Conservation (phyloP, 2,329 filamentous ascomycete genomes). For the Pseudocercospora crystallina region DNA sequence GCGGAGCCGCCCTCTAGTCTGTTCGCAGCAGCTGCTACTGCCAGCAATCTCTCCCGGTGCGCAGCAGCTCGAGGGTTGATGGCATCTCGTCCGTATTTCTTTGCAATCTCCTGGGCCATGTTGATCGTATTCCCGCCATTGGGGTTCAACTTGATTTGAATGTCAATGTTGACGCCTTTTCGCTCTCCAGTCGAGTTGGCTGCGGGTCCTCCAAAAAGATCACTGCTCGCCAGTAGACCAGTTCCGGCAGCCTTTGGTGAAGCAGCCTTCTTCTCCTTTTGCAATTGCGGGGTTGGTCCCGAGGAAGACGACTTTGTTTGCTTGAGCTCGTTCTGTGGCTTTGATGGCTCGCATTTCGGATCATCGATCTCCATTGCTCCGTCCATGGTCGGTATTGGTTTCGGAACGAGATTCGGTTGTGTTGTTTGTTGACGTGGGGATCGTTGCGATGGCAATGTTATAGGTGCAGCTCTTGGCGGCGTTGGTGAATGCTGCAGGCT, state of each 20-base stretch:
- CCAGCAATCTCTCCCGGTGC: constrained; percentile 80
- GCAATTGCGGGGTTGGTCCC: constrained; percentile 42
- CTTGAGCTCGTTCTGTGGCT: constrained; percentile 21
- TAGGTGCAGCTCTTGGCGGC: constrained; percentile 18
- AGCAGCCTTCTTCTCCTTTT: constrained; percentile 13
- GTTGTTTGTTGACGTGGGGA: constrained; percentile 14
- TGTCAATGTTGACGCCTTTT: constrained; percentile 73
- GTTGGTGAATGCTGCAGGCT: constrained; percentile 24
- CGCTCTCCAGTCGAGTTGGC: constrained; percentile 42
- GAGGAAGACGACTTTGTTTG: constrained; percentile 31
- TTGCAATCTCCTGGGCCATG: constrained; percentile 89
- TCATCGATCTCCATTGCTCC: constrained; percentile 36
- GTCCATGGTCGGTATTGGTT: constrained; percentile 21
- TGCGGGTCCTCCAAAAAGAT: constrained; percentile 57
- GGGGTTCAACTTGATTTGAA: constrained; percentile 78
- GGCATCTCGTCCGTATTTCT: constrained; percentile 91
- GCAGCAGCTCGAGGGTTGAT: constrained; percentile 88
- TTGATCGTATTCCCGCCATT: constrained; percentile 90
- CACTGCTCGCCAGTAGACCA: constrained; percentile 63
- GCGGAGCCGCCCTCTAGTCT: constrained; percentile 72
- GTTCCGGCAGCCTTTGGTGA: constrained; percentile 55
- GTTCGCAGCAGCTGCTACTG: constrained; percentile 84
- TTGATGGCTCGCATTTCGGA: constrained; percentile 17
- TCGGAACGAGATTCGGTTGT: constrained; percentile 8
- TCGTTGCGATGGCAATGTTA: not conserved